phyloP scores from a whole-genome alignment of 2,329 filamentous ascomycete species.

The Cytospora chrysosperma region DNA sequence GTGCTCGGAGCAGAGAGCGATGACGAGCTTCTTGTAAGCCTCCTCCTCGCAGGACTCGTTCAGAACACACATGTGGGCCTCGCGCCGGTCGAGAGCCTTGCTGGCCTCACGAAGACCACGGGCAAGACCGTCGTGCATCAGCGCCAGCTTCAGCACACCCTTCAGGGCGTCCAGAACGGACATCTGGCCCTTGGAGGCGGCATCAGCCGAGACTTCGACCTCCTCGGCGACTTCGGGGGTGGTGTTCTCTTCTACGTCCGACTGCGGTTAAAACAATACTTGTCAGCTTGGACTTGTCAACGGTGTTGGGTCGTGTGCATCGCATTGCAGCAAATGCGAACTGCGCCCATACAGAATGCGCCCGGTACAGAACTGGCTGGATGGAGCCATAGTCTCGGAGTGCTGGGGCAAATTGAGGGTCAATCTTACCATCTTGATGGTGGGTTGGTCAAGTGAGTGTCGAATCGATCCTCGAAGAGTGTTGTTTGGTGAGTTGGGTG shows the following conservation, averaged over 20 bases:
- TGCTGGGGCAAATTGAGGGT: conserved; percentile 7
- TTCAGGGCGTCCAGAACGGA: conserved; percentile 97
- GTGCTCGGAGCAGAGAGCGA: conserved; percentile 98
- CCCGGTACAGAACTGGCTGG: background rate
- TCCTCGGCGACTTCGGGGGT: conserved; percentile 80
- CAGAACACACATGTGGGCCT: conserved; percentile 99
- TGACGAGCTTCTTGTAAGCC: conserved; percentile 99
- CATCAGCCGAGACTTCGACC: conserved; percentile 95
- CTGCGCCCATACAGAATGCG: conserved; percentile 6
- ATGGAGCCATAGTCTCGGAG: background rate
- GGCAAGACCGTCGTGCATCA: conserved; percentile 99
- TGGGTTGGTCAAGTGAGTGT: conserved; percentile 50
- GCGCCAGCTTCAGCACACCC: conserved; percentile 95
- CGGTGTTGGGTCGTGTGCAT: conserved; percentile 18
- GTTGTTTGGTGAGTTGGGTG: conserved; percentile 27
- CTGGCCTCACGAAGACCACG: conserved; percentile 96
- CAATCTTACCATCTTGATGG: conserved; percentile 59
- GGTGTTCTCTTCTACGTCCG: conserved; percentile 99
- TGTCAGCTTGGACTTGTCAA: conserved; percentile 27
- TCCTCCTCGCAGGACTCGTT: conserved; percentile 99
- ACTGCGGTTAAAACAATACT: conserved; percentile 55
- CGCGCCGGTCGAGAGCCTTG: conserved; percentile 97
- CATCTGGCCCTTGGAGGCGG: conserved; percentile 87
- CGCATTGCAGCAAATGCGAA: background rate
- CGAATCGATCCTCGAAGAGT: conserved; percentile 69